Evolutionary conservation across 495 filamentous ascomycete species (phyloP).

Genomic region (Penicillium diatomitis): DNA sequence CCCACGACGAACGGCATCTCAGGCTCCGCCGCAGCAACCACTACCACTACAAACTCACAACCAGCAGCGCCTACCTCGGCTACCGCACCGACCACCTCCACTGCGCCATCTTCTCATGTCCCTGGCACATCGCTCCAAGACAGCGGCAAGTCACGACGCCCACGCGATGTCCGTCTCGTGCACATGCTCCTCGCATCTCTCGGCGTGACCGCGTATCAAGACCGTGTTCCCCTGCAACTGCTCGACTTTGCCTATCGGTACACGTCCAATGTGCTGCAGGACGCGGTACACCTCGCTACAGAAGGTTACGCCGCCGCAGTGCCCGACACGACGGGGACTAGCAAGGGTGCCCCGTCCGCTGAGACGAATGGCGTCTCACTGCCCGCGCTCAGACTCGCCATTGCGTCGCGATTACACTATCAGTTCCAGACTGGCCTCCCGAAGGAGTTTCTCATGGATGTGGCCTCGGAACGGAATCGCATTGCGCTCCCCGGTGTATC

Average conservation of each 20-base stretch:
- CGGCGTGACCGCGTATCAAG: slow-evolving; percentile 84
- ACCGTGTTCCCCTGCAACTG: slow-evolving; percentile 86
- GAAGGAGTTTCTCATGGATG: slow-evolving; percentile 80
- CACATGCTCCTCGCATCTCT: slow-evolving; percentile 83
- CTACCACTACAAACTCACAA: slow-evolving; percentile 15
- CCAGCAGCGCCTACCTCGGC: slow-evolving; percentile 5
- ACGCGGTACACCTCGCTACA: slow-evolving; percentile 43
- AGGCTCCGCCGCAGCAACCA: slow-evolving; percentile 11
- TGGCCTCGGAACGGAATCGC: slow-evolving; percentile 74
- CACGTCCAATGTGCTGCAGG: slow-evolving; percentile 43
- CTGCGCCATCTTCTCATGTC: slow-evolving; percentile 27
- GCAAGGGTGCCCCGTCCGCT: slow-evolving; percentile 11
- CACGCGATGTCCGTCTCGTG: slow-evolving; percentile 82
- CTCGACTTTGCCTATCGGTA: slow-evolving; percentile 95
- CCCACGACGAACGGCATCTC: slow-evolving; percentile 16
- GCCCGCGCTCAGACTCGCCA: slow-evolving; percentile 52
- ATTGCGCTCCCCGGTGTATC: slow-evolving; percentile 68
- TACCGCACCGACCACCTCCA: slow-evolving; percentile 19
- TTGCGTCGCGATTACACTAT: slow-evolving; percentile 53
- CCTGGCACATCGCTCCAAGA: slow-evolving; percentile 52
- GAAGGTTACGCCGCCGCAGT: slow-evolving; percentile 41
- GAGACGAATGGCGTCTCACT: slow-evolving; percentile 43
- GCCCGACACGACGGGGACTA: slow-evolving; percentile 11
- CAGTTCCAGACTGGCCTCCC: slow-evolving; percentile 58
- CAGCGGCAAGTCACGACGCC: slow-evolving; percentile 57